Evolutionary conservation across 176 grass and related monocot genomes (phyloP).

Genomic region (Triticum timopheevii): DNA sequence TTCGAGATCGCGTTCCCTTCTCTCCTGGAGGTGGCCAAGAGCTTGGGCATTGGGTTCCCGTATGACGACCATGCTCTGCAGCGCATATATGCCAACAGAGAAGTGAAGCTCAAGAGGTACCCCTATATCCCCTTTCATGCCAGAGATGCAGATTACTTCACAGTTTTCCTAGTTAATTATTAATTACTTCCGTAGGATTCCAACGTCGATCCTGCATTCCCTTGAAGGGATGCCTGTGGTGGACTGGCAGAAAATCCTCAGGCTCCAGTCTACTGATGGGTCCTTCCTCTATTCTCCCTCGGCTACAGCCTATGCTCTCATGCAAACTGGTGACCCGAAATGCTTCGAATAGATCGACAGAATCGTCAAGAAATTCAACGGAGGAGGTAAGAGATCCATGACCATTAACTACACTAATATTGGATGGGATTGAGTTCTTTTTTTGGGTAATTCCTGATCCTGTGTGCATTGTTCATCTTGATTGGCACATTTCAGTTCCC

Average conservation of each 20-base stretch:
- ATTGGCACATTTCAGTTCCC: slow-evolving; percentile 48
- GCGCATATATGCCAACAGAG: slow-evolving; percentile 53
- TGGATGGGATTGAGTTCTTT: background rate
- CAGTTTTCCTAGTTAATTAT: background rate
- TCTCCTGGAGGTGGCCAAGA: slow-evolving; percentile 62
- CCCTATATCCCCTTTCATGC: background rate
- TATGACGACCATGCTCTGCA: slow-evolving; percentile 59
- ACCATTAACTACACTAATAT: background rate
- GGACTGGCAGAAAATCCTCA: slow-evolving; percentile 70
- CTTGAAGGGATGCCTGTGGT: slow-evolving; percentile 75
- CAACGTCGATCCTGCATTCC: slow-evolving; percentile 84
- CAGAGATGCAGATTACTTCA: background rate
- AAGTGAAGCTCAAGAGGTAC: slow-evolving; percentile 74
- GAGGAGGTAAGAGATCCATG: slow-evolving; percentile 55
- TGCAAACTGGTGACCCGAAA: slow-evolving; percentile 65
- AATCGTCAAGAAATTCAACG: slow-evolving; percentile 55
- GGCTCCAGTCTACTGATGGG: slow-evolving; percentile 61
- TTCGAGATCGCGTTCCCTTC: slow-evolving; percentile 96
- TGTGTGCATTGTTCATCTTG: background rate
- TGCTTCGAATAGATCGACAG: slow-evolving; percentile 63
- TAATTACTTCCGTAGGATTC: slow-evolving; percentile 54
- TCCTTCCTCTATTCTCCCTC: slow-evolving; percentile 83
- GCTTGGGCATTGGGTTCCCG: slow-evolving; percentile 52
- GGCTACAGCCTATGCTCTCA: slow-evolving; percentile 71
- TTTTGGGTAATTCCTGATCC: background rate